A percentile compares a stretch with the other conserved stretches of the same genome.
Conservation (phyloP, 345 rosid species). For the Brassica rapa region DNA sequence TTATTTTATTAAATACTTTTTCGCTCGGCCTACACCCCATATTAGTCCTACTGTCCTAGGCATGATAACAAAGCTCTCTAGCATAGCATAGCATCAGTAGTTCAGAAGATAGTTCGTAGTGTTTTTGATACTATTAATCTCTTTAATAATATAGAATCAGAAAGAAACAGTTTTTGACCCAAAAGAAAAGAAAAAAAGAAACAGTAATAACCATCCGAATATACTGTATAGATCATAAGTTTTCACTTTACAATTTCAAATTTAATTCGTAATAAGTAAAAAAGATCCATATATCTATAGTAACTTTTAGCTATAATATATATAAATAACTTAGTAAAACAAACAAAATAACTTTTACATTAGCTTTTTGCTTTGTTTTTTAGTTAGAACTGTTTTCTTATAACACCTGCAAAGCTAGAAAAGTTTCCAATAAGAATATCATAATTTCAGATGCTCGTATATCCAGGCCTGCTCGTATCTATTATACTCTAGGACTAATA, state of each 20-base stretch:
- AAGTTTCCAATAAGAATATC: not conserved
- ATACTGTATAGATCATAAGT: not conserved
- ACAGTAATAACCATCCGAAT: not conserved
- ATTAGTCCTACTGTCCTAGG: not conserved
- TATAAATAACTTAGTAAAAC: not conserved
- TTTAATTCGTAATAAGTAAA: not conserved
- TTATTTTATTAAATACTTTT: not conserved
- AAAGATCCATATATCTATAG: not conserved
- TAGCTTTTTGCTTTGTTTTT: not conserved
- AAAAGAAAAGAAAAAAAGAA: not conserved
- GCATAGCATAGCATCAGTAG: not conserved
- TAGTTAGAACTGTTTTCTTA: not conserved
- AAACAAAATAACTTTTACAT: not conserved
- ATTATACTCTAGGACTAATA: conserved; percentile 1
- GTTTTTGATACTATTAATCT: not conserved
- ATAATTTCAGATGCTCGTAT: not conserved
- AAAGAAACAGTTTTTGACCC: not conserved
- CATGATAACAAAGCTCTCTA: not conserved
- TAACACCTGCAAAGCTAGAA: not conserved
- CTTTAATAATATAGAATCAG: not conserved
- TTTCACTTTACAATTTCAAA: too few relatives aligned
- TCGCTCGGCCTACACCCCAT: not conserved
- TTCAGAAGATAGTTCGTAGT: not conserved
- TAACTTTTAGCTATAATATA: too few relatives aligned
- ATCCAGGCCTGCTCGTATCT: not conserved